Base-by-base conservation (phyloP, 441 rosid genomes). In the Oxalis stricta region DNA sequence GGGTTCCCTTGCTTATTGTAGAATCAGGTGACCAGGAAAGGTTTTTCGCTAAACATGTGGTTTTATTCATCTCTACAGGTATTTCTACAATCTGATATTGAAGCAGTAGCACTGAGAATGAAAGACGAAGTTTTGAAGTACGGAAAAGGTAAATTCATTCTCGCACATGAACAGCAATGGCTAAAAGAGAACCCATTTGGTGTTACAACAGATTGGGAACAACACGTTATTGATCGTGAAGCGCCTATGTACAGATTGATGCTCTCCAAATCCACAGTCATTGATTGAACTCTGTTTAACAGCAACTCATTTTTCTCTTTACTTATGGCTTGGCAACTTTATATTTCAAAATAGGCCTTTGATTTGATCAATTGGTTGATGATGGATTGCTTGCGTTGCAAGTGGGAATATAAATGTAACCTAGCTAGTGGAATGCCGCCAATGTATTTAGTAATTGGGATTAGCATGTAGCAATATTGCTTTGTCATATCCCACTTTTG, bases 191-290 rank as follows among this genome's bases (percentile, higher is more conserved):
- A 79, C 57, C 84, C 84, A 3, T 79, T 76, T 43, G 84, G 88
- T 43, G 64, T 76, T 18, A 59, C 56, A 26, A 76, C 93, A 22
- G 88, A 82, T 50, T 82, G 93, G 93, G 93, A 82, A 33, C 71
- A 59, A 48, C 84, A 76, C 44, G 84, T 79, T 13, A 18, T 79
- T 3, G 66, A 70, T 47, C 78, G 74, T 1, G 72, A 82, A 14
- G 59, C 49, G 17, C 72, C 77, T 2, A 82, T 82, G 88, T 72
- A 66, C 64, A 65, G 94, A 56, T 38, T 74, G 53, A 61, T 74
- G 75, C 81, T 82, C 46, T 52, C 62, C 16, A 79, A 70, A 60
- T 53, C 46, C 33, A 32, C 53, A 26, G 21, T 43, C 23, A 34
- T 23, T 17, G n/a, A 21, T 23, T 50, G 18, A 51, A 31, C n/a